Evolutionary conservation across 2,329 filamentous ascomycete genomes (phyloP).

Genomic region (Cryphonectria nitschkei): DNA sequence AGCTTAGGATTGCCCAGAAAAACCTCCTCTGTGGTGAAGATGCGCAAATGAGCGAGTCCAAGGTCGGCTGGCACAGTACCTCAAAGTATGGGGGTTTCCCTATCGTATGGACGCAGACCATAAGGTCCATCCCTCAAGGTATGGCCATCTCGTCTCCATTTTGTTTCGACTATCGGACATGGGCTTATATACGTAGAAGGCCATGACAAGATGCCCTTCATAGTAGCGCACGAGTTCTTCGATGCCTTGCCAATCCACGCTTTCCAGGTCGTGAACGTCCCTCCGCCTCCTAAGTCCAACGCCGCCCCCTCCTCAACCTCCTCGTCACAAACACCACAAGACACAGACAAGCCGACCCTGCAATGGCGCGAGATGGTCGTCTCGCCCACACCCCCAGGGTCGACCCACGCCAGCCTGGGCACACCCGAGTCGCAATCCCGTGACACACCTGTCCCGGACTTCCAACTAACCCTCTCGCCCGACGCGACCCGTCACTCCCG

Average conservation of each 20-base stretch:
- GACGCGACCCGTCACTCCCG: conserved; percentile 79
- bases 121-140: conserved; percentile 78
- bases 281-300: conserved; percentile 28
- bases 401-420: conserved; percentile 57
- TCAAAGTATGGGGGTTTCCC: conserved; percentile 76
- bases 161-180: neutral
- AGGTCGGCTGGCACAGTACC: conserved; percentile 72
- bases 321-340: conserved; percentile 43
- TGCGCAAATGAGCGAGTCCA: conserved; percentile 68
- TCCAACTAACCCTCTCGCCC: conserved; percentile 80
- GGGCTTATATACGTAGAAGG: conserved; percentile 49
- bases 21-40: conserved; percentile 77
- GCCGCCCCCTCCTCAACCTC: conserved; percentile 46
- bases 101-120: conserved; percentile 90
- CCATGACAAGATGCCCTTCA: conserved; percentile 78
- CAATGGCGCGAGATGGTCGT: conserved; percentile 88
- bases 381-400: conserved; percentile 62
- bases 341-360: conserved; percentile 41
- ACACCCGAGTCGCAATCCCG: conserved; percentile 56
- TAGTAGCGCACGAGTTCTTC: conserved; percentile 98
- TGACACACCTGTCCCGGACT: conserved; percentile 70
- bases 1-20: conserved; percentile 77
- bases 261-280: conserved; percentile 73
- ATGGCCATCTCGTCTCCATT: conserved; percentile 33
- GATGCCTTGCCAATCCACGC: conserved; percentile 95